Evolutionary conservation across 257 asterid species (phyloP), one percentile per base, ranked within the genome.

Genomic region (Henckelia pumila): DNA sequence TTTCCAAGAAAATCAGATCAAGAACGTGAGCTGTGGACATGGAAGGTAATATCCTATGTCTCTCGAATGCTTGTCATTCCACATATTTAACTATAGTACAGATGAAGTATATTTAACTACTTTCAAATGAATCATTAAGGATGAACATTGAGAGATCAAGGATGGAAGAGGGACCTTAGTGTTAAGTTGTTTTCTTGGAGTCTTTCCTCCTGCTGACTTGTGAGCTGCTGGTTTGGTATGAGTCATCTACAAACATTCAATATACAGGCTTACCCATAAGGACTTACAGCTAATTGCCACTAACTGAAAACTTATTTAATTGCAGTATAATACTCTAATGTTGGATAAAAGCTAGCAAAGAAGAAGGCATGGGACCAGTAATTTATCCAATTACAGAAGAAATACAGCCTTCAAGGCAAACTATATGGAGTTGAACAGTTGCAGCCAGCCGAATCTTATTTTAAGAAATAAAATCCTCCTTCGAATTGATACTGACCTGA

Each of bases 191-290:
- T 75, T 80, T 83, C 37, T 73, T 21, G 85, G 81, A 75, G 83
- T 81, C 74, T 75, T 77, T 70, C 83, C 83, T 21, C 81, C 83
- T 17, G 85, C 75, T 70, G 84, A 80, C 71, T 80, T 78, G 59
- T 65, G 82, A 49, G 86, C 86, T 71, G 61, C 57, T 66, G 56
- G 80, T 61, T 68, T 80, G 1, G 21, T 22, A 25, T 26, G 69
- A 47, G 66, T 33, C 60, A 33, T 30, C 88, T 83, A 82, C 72
- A 70, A 61, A 66, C 59, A 44, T 28, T 49, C 64, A 65, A 29
- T 44, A 55, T 23, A 61, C 19, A 35, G 32, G 62, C 25, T 33
- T 49, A 72, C 26, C 17, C 61, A 24, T 13, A 32, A 81, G 53
- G 11, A 25, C 61, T 25, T 58, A n/a, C 21, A 20, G 14, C 57